Evolutionary conservation across 495 filamentous ascomycete genomes (phyloP).

Genomic region (Elaphomyces granulatus): DNA sequence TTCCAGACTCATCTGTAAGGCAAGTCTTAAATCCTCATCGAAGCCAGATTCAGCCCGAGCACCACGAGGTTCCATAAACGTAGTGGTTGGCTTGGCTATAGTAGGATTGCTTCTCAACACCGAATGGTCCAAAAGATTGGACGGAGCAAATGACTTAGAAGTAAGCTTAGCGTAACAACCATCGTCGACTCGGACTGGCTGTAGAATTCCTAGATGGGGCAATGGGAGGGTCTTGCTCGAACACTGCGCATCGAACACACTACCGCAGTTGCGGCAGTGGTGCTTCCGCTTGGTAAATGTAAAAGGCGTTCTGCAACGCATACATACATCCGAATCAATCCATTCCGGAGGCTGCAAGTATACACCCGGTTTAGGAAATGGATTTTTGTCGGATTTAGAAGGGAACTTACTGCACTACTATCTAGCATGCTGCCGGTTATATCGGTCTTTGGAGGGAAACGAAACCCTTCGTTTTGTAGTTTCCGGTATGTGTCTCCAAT

Average conservation of each 20-base stretch:
- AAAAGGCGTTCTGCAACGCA: constrained; percentile 90
- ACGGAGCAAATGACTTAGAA: constrained; percentile 43
- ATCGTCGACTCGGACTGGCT: constrained; percentile 91
- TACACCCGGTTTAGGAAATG: too few species aligned
- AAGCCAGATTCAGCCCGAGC: constrained; percentile 77
- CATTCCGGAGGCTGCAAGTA: constrained; percentile 74
- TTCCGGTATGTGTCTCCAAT: constrained; percentile 73
- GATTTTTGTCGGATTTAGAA: background rate
- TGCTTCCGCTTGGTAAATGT: constrained; percentile 97
- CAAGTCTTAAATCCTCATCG: constrained; percentile 87
- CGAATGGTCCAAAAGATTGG: constrained; percentile 29
- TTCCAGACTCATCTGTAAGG: constrained; percentile 90
- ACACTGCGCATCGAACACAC: constrained; percentile 88
- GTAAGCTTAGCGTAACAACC: constrained; percentile 85
- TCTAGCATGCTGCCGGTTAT: constrained; percentile 92
- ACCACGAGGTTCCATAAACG: constrained; percentile 71
- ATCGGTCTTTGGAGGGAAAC: constrained; percentile 76
- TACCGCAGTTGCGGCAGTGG: constrained; percentile 94
- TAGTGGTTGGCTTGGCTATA: constrained; percentile 35
- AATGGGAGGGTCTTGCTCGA: constrained; percentile 79
- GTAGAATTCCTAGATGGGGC: constrained; percentile 82
- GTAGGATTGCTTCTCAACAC: constrained; percentile 34
- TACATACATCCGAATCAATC: constrained; percentile 96
- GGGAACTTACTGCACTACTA: constrained; percentile 70
- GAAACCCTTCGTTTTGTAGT: constrained; percentile 70